phyloP scores from a whole-genome alignment of 768 basidiomycete genomes.

The Royoungia palumana region DNA sequence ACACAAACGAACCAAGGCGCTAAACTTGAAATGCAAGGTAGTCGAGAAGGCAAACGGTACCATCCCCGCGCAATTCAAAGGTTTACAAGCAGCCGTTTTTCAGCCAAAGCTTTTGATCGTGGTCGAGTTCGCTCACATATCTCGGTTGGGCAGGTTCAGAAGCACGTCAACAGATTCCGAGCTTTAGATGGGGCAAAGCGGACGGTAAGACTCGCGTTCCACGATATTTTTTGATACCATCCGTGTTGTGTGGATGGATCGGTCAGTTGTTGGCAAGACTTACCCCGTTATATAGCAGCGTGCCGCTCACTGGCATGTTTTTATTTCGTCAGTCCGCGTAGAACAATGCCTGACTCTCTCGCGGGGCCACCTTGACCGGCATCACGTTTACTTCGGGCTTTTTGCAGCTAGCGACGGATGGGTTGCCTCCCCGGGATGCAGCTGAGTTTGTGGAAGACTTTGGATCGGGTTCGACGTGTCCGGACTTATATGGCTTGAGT shows the following conservation, averaged over 20 bases:
- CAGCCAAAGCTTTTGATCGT: not conserved
- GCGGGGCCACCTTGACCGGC: not conserved
- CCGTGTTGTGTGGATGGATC: slow-evolving; percentile 38
- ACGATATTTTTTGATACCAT: slow-evolving; percentile 10
- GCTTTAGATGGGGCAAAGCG: slow-evolving; percentile 50
- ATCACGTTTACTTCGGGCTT: slow-evolving; percentile 46
- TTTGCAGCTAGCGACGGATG: slow-evolving; percentile 69
- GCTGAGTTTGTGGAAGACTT: slow-evolving; percentile 68
- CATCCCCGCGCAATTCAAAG: slow-evolving; percentile 49
- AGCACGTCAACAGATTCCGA: slow-evolving; percentile 67
- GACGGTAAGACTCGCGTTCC: slow-evolving; percentile 43
- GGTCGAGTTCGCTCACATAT: slow-evolving; percentile 8
- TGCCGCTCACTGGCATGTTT: slow-evolving; percentile 60
- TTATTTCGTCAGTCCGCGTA: slow-evolving; percentile 34
- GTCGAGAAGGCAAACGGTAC: slow-evolving; percentile 59
- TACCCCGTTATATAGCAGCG: slow-evolving; percentile 61
- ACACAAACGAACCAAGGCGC: slow-evolving; percentile 53
- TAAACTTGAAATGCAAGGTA: slow-evolving; percentile 57
- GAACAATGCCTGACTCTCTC: not conserved
- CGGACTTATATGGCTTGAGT: slow-evolving; percentile 68
- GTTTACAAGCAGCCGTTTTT: slow-evolving; percentile 27
- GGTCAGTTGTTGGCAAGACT: slow-evolving; percentile 47
- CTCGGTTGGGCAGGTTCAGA: slow-evolving; percentile 56
- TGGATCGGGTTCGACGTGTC: slow-evolving; percentile 71
- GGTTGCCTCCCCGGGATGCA: slow-evolving; percentile 63